phyloP scores from a whole-genome alignment of 139 green algal genomes.

The Chlorella ohadii region DNA sequence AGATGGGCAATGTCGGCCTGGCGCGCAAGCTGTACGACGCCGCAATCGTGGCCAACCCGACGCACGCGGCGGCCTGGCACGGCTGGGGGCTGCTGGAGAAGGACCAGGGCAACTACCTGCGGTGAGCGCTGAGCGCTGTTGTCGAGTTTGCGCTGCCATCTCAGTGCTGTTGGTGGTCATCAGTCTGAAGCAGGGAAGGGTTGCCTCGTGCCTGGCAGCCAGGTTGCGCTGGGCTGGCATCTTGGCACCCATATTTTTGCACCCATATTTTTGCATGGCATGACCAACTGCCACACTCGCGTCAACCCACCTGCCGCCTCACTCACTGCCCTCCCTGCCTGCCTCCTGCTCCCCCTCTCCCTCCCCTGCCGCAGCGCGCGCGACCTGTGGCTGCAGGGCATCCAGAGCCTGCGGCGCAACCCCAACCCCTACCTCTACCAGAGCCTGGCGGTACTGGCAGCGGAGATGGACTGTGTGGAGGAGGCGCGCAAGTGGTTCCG shows the following conservation, averaged over 20 bases:
- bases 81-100: constrained; percentile 97
- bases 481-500: constrained; percentile 89
- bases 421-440: constrained; percentile 90
- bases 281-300: too few relatives aligned
- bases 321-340: too few relatives aligned
- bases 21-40: constrained; percentile 95
- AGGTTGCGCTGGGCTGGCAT: too few relatives aligned
- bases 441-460: constrained; percentile 82
- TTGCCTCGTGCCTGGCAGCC: too few relatives aligned
- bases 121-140: too few relatives aligned
- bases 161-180: too few relatives aligned
- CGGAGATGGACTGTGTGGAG: constrained; percentile 69
- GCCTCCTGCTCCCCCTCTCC: not conserved
- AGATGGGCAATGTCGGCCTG: constrained; percentile 64
- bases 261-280: too few relatives aligned
- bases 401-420: constrained; percentile 44
- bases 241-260: too few relatives aligned
- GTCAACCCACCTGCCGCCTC: too few relatives aligned
- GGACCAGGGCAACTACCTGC: constrained; percentile 82
- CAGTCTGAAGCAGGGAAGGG: too few relatives aligned
- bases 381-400: constrained; percentile 82
- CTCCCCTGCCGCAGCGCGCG: constrained; percentile 61
- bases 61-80: constrained; percentile 95
- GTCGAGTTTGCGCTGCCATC: too few relatives aligned
- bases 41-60: constrained; percentile 82